Base-by-base conservation (phyloP, 2,329 filamentous ascomycete species). In the Neofusicoccum cordaticola region DNA sequence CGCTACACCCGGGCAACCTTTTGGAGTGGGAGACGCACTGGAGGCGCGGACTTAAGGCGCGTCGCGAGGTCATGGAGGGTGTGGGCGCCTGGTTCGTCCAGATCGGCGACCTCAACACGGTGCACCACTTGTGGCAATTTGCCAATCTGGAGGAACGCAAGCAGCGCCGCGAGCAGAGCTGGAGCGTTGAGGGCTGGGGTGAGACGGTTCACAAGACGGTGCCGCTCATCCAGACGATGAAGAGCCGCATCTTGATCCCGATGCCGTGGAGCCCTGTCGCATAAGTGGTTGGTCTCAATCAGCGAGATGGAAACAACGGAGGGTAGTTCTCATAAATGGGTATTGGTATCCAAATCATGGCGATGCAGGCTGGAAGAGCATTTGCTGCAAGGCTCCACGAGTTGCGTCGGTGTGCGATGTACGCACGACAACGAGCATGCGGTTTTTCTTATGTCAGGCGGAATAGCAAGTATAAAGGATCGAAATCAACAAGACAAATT, bases 21-120 rank as follows among this genome's bases (percentile, higher is more conserved):
- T 85, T 99, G 7, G 95, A 99, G 80, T 99, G 95, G 95, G 95
- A 99, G 84, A 96, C 92, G 45, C 95, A 99, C 80, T 99, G 95
- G 95, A 87, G 96, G 67, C 88, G 92, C 68, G 95, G 95, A 31
- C 85, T 99, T 63, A 91, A 91, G 79, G 95, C 95, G 2, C 87
- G 95, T 60, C 87, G 93, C 57, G 93, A 98, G 79, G 94, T 98
- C 63, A 99, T 99, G 95, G 95, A 99, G 79, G 95, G 95, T 13
- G 93, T 97, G 0, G 93, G 94, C 37, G 95, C 95, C 6, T 99
- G 95, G 95, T 99, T 99, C 73, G 94, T 97, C 45, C 95, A 99
- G 81, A 94, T 99, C 72, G 95, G 95, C 67, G 94, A 97, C 62
- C 84, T 99, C 68, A 99, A 99, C 82, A 97, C 93, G 0, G 95